Evolutionary conservation across 2,329 filamentous ascomycete species (phyloP).

Genomic region (Ophiocordyceps camponoti-leonardi): DNA sequence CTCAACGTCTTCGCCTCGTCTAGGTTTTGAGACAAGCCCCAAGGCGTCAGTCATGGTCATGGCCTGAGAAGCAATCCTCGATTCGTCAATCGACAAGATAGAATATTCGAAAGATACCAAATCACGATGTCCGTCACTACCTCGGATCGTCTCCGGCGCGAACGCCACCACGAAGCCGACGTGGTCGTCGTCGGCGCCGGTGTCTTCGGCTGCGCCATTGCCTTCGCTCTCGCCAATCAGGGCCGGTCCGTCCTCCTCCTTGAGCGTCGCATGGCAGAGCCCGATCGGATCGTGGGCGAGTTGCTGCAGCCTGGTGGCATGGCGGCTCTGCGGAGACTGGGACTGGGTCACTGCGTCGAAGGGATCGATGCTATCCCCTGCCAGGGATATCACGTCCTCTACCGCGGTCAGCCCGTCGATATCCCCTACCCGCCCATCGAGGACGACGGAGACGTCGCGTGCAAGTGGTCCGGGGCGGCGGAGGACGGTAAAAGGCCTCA

Average conservation of each 20-base stretch:
- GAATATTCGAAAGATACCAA: no score
- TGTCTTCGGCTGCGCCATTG: slow-evolving; percentile 73
- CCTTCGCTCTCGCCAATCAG: slow-evolving; percentile 71
- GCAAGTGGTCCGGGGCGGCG: slow-evolving; percentile 17
- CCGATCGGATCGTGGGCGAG: slow-evolving; percentile 91
- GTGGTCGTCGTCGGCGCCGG: slow-evolving; percentile 87
- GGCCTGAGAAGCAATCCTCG: no score
- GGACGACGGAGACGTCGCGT: slow-evolving; percentile 22
- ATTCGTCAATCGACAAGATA: no score
- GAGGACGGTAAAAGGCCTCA: slow-evolving; percentile 30
- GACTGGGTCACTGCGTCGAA: slow-evolving; percentile 67
- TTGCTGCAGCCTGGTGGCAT: slow-evolving; percentile 86
- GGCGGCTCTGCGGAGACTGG: slow-evolving; percentile 61
- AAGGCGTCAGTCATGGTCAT: no score
- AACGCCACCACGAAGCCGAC: slow-evolving; percentile 50
- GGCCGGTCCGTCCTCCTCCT: slow-evolving; percentile 81
- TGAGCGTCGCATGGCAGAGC: slow-evolving; percentile 78
- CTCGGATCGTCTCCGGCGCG: slow-evolving; percentile 24
- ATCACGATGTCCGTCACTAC: slow-evolving; percentile 3
- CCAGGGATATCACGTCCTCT: slow-evolving; percentile 76
- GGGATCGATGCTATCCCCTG: slow-evolving; percentile 74
- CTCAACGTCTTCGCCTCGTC: no score
- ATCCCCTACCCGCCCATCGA: slow-evolving; percentile 64
- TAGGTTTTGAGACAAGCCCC: no score
- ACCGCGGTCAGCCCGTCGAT: slow-evolving; percentile 52